Evolutionary conservation across 805 yeast genomes (phyloP), one percentile per base, ranked within the genome.

Genomic region (Yamadazyma tumulicola): DNA sequence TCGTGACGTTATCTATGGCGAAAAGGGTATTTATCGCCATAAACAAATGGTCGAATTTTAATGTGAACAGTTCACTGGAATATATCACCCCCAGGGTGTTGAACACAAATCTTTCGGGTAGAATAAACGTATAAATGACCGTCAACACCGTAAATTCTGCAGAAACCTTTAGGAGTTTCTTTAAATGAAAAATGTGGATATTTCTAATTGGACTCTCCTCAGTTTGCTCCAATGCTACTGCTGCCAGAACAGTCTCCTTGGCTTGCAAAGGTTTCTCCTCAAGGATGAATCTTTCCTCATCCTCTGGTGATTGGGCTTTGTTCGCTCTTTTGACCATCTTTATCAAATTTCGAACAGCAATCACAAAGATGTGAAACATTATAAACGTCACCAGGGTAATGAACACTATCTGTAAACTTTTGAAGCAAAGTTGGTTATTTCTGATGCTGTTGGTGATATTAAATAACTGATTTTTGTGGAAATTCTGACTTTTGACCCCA

Each of bases 11-110:
- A 12, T 46, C 46, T 19, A 38, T 19, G 9, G 37, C 15, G 30
- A 48, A 56, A 11, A 48, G 24, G 1, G 39, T 12, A 16, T 43
- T 19, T 8, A 50, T 18, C 9, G 60, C 36, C 28, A 48, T 35
- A 27, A 43, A 43, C 16, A 59, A 18, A 32, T 60, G 61, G 35
- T 60, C 65, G 10, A 47, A 51, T 9, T 45, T 49, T n/a, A 61
- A 12, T 11, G 19, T 23, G 24, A 46, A 17, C 9, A 19, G 20
- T 4, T 30, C 35, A 12, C n/a, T 23, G 7, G 17, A 26, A 31
- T 42, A 34, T 6, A 52, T 16, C 3, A 42, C 41, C 15, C 52
- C 38, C 10, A 59, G 41, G 8, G 61, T 50, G 20, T 49, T 54
- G 28, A 51, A 41, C 24, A 51, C 34, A 6, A 50, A 37, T 4